Evolutionary conservation across 1,284 basidiomycete species (phyloP).

Genomic region (Fomitiporia mediterranea): DNA sequence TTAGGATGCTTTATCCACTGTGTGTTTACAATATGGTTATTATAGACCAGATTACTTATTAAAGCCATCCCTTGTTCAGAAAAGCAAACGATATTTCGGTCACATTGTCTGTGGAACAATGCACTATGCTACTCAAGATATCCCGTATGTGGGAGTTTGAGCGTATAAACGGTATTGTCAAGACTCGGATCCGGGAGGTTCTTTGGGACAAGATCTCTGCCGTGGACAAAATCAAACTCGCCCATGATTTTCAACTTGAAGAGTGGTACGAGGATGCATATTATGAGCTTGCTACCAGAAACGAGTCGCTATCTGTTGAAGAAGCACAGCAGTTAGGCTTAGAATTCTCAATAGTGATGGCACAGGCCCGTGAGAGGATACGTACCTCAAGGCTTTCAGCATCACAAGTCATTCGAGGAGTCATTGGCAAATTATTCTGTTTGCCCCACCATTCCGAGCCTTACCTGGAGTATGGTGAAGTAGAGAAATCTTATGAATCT

Average conservation of each 20-base stretch:
- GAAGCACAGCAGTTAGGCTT: background rate
- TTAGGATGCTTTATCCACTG: slow-evolving; percentile 5
- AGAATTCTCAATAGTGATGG: slow-evolving; percentile 8
- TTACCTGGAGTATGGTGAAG: no score
- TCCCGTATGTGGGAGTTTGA: slow-evolving; percentile 17
- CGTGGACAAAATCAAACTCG: background rate
- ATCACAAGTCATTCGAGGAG: no score
- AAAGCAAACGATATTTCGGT: background rate
- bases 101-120: slow-evolving; percentile 2
- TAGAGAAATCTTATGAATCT: no score
- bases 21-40: background rate
- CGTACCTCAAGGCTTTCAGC: no score
- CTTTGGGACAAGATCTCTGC: background rate
- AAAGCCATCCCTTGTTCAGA: background rate
- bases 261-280: slow-evolving; percentile 6
- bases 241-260: slow-evolving; percentile 3
- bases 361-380: background rate
- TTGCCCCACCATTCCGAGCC: no score
- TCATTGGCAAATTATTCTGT: no score
- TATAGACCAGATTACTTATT: background rate
- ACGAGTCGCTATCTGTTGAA: background rate
- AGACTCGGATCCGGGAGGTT: background rate
- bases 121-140: background rate
- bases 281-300: background rate
- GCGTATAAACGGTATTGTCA: background rate